phyloP scores from a whole-genome alignment of 2,329 filamentous ascomycete genomes.

The Simplicillium sp. region DNA sequence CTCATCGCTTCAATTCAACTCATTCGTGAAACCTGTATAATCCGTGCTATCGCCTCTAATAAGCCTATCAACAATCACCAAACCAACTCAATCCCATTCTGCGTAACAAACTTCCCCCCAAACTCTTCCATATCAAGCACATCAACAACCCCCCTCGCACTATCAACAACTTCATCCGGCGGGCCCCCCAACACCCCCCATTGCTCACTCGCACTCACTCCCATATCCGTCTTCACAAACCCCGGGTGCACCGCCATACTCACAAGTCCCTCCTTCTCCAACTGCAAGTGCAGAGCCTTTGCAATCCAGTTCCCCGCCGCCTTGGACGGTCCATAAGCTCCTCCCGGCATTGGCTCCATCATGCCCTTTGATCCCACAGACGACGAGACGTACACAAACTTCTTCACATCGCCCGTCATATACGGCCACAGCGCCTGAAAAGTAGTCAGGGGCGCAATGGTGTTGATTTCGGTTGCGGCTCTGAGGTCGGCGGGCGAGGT shows the following conservation, averaged over 20 bases:
- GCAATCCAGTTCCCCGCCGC: slow-evolving; percentile 24
- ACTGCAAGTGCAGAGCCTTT: slow-evolving; percentile 18
- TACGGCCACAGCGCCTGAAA: slow-evolving; percentile 25
- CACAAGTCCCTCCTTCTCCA: slow-evolving; percentile 12
- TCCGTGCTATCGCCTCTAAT: too few species aligned
- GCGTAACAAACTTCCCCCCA: slow-evolving; percentile 22
- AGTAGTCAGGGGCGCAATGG: slow-evolving; percentile 25
- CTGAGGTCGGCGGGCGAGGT: slow-evolving; percentile 23
- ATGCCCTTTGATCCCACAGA: slow-evolving; percentile 22
- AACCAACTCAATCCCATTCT: slow-evolving; percentile 18
- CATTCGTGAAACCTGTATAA: too few species aligned
- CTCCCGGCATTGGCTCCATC: slow-evolving; percentile 20
- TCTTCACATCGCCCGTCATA: slow-evolving; percentile 17
- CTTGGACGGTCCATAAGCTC: slow-evolving; percentile 25
- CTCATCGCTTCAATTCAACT: too few species aligned
- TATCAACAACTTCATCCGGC: slow-evolving; percentile 19
- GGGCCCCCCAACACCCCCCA: slow-evolving; percentile 18
- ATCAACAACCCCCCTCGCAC: slow-evolving; percentile 19
- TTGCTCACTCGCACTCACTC: slow-evolving; percentile 17
- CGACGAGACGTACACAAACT: slow-evolving; percentile 26
- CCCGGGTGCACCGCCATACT: slow-evolving; percentile 26
- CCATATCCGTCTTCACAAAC: slow-evolving; percentile 23
- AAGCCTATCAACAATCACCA: slow-evolving; percentile 10
- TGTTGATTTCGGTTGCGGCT: slow-evolving; percentile 33
- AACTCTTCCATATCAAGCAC: slow-evolving; percentile 23